Evolutionary conservation across 73 alveolate species (phyloP), one percentile per base, ranked within the genome.

Genomic region (Blepharisma japonicum): DNA sequence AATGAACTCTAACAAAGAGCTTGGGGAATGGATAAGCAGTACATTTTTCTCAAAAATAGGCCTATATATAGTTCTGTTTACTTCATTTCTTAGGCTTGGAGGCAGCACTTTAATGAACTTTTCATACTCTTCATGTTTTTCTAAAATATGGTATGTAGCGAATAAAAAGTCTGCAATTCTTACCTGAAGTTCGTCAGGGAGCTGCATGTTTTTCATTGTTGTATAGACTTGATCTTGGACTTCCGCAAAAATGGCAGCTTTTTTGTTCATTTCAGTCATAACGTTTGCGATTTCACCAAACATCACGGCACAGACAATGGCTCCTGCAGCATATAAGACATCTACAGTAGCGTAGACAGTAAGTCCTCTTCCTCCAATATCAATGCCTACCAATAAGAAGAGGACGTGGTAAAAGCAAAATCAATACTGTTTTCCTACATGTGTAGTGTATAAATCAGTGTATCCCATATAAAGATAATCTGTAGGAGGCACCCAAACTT

Each of bases 201-300:
- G 70, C 5, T 76, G 71, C 80, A 88, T 68, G 68, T 88, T 88
- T 46, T 67, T 84, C 95, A 88, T 88, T 18, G 90, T 77, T 5
- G 89, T 79, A 42, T 74, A 79, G n/a, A 90, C 89, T n/a, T 9
- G 11, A 5, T 45, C 46, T 9, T 70, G 27, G 20, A 72, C 67
- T 50, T 74, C 86, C n/a, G 77, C 67, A 45, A 81, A 81, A 7
- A 32, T 11, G 32, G 77, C 9, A 18, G 71, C 77, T 77, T 81
- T 80, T 27, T 61, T 51, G 14, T 81, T 71, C 68, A 85, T 55
- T 39, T 32, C 51, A 6, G 72, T 54, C 8, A 89, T 38, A 32
- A 89, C 38, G 23, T 81, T 84, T 4, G 92, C 89, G 9, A 89
- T 50, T 68, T 86, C 83, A 47, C 95, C 95, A 77, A 89, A 77